Conservation (phyloP, 2,329 filamentous ascomycete species). For the Xylaria sp. region DNA sequence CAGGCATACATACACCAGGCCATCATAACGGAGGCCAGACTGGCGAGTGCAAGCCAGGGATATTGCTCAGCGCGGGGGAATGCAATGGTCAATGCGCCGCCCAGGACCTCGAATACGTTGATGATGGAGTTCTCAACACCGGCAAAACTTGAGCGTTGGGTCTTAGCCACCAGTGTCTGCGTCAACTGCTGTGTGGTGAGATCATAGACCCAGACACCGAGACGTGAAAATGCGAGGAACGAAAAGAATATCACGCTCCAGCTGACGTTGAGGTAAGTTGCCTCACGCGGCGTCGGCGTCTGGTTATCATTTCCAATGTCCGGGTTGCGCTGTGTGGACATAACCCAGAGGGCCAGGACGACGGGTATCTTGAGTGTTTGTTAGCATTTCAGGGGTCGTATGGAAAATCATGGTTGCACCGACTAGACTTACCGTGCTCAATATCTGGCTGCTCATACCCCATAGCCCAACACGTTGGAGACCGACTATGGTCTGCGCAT, state of each 20-base stretch:
- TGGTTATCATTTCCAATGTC: slow-evolving; percentile 8
- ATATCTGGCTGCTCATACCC: slow-evolving; percentile 38
- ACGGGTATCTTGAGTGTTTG: slow-evolving; percentile 33
- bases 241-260: slow-evolving; percentile 35
- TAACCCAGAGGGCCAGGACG: slow-evolving; percentile 32
- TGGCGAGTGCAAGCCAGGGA: slow-evolving; percentile 35
- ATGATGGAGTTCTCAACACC: slow-evolving; percentile 39
- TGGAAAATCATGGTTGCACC: neutral
- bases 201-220: slow-evolving; percentile 42
- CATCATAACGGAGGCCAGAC: slow-evolving; percentile 30
- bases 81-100: slow-evolving; percentile 34
- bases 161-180: slow-evolving; percentile 34
- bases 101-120: slow-evolving; percentile 37
- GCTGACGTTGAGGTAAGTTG: slow-evolving; percentile 17
- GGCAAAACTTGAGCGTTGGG: slow-evolving; percentile 37
- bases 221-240: slow-evolving; percentile 38
- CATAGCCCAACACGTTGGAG: slow-evolving; percentile 38
- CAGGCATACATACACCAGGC: slow-evolving; percentile 34
- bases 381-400: neutral
- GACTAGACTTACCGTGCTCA: slow-evolving; percentile 33
- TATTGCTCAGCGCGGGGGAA: slow-evolving; percentile 36
- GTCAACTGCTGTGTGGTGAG: slow-evolving; percentile 42
- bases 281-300: slow-evolving; percentile 8
- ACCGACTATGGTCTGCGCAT: slow-evolving; percentile 28
- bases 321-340: slow-evolving; percentile 22